Conservation (phyloP, 2,329 filamentous ascomycete genomes). For the Acephala macrosclerotiorum region DNA sequence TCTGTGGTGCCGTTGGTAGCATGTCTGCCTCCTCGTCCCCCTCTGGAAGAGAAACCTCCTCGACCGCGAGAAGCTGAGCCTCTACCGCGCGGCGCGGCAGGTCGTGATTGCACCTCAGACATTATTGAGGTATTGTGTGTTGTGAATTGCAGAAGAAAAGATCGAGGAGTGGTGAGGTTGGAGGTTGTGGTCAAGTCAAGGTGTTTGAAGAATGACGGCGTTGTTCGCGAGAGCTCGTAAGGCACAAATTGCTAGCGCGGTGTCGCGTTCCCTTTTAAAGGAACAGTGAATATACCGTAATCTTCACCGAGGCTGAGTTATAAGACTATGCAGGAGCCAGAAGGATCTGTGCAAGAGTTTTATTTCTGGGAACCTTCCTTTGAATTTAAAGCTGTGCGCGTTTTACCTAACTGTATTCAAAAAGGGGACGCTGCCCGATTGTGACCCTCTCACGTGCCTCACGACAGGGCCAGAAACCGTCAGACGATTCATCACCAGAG, state of each 20-base stretch:
- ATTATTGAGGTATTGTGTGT: slow-evolving; percentile 56
- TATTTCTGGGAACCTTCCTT: neutral
- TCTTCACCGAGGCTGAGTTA: slow-evolving; percentile 17
- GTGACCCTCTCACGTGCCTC: neutral
- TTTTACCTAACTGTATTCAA: neutral
- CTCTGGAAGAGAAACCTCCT: slow-evolving; percentile 74
- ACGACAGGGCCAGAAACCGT: neutral
- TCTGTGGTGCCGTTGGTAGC: slow-evolving; percentile 78
- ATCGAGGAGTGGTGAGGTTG: slow-evolving; percentile 22
- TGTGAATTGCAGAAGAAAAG: slow-evolving; percentile 32
- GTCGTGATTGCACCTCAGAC: slow-evolving; percentile 93
- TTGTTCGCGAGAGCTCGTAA: slow-evolving; percentile 18
- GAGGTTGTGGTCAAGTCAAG: slow-evolving; percentile 22
- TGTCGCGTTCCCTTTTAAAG: neutral
- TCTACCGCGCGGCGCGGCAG: slow-evolving; percentile 85
- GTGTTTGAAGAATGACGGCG: slow-evolving; percentile 32
- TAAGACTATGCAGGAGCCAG: slow-evolving; percentile 21
- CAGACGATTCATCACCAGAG: neutral
- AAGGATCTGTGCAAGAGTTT: slow-evolving; percentile 13
- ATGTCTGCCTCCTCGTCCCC: slow-evolving; percentile 72
- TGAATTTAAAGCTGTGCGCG: neutral
- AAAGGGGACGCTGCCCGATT: slow-evolving; percentile 1
- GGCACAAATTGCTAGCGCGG: slow-evolving; percentile 17
- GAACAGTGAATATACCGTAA: slow-evolving; percentile 5
- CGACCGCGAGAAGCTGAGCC: slow-evolving; percentile 87